These are phyloP conservation scores for Paecilomyces dactylethromorphus DNA, from an alignment of 2,329 filamentous ascomycete genomes.

Conservation along the genomic window DNA sequence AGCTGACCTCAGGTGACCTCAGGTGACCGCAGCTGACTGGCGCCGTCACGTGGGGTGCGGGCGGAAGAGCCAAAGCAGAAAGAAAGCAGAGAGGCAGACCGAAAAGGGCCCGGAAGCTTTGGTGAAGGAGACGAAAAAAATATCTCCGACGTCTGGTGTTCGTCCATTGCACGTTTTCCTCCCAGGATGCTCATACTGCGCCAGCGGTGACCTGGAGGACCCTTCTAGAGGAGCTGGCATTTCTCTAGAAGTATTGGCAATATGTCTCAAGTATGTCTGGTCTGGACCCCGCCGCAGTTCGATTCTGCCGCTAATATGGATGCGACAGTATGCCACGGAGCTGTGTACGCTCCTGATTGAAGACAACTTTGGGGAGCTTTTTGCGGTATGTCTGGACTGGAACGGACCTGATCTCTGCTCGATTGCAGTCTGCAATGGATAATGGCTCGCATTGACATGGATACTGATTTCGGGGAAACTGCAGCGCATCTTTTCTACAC, in stretches of 20 bases:
- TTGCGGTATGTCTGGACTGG: slow-evolving; percentile 61
- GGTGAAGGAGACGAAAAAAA: too few relatives aligned
- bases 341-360: slow-evolving; percentile 85
- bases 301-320: slow-evolving; percentile 15
- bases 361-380: slow-evolving; percentile 85
- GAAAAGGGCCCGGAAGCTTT: background rate
- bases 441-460: slow-evolving; percentile 5
- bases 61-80: slow-evolving; percentile 7
- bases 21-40: slow-evolving; percentile 11
- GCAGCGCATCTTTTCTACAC: slow-evolving; percentile 75
- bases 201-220: slow-evolving; percentile 59
- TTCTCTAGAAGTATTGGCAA: slow-evolving; percentile 62
- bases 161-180: slow-evolving; percentile 5
- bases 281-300: slow-evolving; percentile 16
- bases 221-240: slow-evolving; percentile 74
- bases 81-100: background rate
- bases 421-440: background rate
- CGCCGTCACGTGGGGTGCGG: background rate
- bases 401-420: background rate
- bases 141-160: background rate
- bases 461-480: slow-evolving; percentile 1
- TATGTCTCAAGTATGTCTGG: slow-evolving; percentile 51
- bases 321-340: slow-evolving; percentile 63
- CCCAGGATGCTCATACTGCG: slow-evolving; percentile 20
- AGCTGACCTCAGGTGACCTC: slow-evolving; percentile 7